Percentiles rank a stretch among this genome's conserved stretches.
phyloP scores from a whole-genome alignment of 2,329 filamentous ascomycete species.

The Phaeosphaeriaceae sp. region DNA sequence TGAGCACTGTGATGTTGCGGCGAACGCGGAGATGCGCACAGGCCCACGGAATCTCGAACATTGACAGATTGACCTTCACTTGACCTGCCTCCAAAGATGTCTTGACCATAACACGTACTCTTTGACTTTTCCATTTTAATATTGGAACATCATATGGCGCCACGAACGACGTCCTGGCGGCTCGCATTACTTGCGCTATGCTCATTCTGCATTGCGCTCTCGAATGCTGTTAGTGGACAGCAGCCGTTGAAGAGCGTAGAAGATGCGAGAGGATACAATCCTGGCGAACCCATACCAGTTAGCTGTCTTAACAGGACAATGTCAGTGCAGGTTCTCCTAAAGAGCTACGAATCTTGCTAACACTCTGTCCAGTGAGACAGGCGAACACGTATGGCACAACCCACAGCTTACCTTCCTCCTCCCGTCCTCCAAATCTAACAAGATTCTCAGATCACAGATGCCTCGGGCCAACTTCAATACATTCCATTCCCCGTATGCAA shows the following conservation, averaged over 20 bases:
- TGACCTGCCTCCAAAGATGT: neutral
- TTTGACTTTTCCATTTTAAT: neutral
- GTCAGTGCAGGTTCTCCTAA: slow-evolving; percentile 41
- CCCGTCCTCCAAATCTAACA: neutral
- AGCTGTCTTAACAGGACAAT: slow-evolving; percentile 60
- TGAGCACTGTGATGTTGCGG: slow-evolving; percentile 1
- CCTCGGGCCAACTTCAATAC: slow-evolving; percentile 84
- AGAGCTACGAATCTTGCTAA: slow-evolving; percentile 9
- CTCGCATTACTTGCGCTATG: slow-evolving; percentile 35
- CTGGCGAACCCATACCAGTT: slow-evolving; percentile 59
- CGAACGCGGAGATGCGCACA: neutral
- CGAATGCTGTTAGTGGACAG: slow-evolving; percentile 50
- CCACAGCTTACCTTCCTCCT: neutral
- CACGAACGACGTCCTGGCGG: slow-evolving; percentile 10
- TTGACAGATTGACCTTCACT: slow-evolving; percentile 3
- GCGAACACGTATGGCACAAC: slow-evolving; percentile 70
- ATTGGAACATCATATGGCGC: neutral
- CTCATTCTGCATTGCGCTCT: slow-evolving; percentile 43
- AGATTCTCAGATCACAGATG: slow-evolving; percentile 68
- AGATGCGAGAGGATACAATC: slow-evolving; percentile 53
- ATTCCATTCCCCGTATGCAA: slow-evolving; percentile 89
- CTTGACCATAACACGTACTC: neutral
- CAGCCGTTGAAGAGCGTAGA: slow-evolving; percentile 47
- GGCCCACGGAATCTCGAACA: neutral
- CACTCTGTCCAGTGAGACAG: slow-evolving; percentile 71